phyloP scores from a whole-genome alignment of 176 grass and related monocot genomes.

The Canna indica region DNA sequence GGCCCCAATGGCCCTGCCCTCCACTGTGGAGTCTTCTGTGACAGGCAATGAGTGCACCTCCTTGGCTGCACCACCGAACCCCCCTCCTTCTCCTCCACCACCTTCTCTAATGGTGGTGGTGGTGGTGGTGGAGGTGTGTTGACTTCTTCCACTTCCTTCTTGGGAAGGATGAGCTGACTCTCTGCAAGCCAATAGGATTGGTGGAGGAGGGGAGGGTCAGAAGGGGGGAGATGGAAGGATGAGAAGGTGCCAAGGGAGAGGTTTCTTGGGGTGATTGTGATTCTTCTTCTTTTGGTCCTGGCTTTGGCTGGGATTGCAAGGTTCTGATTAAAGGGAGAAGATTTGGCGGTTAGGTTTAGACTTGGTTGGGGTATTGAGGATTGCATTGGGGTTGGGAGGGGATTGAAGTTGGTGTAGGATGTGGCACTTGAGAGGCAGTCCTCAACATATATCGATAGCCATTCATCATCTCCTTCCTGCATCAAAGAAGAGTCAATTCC shows the following conservation, averaged over 20 bases:
- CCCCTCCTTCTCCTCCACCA: neutral
- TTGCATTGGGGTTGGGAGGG: neutral
- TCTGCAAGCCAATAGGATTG: conserved; percentile 84
- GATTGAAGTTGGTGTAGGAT: conserved; percentile 2
- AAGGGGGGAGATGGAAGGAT: conserved; percentile 32
- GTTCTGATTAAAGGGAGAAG: neutral
- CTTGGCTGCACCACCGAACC: conserved; percentile 31
- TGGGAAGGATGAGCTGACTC: conserved; percentile 78
- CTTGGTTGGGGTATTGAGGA: conserved; percentile 27
- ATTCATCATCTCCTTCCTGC: conserved; percentile 69
- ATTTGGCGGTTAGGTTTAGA: conserved; percentile 9
- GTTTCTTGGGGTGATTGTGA: conserved; percentile 24
- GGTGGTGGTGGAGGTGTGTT: conserved; percentile 19
- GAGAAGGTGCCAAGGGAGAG: conserved; percentile 19
- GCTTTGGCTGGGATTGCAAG: conserved; percentile 11
- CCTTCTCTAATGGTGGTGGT: conserved; percentile 2
- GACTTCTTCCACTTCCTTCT: conserved; percentile 26
- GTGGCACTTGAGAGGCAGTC: conserved; percentile 51
- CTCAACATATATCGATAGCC: conserved; percentile 78
- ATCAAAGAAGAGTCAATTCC: neutral
- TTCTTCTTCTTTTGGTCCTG: conserved; percentile 37
- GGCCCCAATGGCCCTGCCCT: conserved; percentile 54
- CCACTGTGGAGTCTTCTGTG: conserved; percentile 55
- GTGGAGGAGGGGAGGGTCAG: conserved; percentile 34
- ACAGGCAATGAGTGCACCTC: conserved; percentile 73